Evolutionary conservation across 371 early-diverging fungal species (phyloP).

Genomic region (Saksenaea vasiformis): DNA sequence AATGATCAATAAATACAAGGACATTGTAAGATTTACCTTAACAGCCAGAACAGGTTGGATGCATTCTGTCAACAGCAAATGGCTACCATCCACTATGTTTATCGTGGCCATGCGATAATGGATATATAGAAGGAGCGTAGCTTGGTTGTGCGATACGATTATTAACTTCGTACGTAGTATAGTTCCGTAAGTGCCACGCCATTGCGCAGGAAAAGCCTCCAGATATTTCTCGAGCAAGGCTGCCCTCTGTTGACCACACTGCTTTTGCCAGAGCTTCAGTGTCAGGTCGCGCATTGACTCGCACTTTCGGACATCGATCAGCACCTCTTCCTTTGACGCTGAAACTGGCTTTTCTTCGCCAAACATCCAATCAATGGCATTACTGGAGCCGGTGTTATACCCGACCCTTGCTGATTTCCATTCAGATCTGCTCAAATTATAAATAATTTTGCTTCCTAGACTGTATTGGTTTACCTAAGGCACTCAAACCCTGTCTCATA

Average conservation of each 20-base stretch:
- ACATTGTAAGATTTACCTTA: no score
- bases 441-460: not conserved
- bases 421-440: not conserved
- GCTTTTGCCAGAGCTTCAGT: not conserved
- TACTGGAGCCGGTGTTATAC: not conserved
- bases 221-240: not conserved
- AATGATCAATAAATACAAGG: no score
- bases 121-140: no score
- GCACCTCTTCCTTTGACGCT: constrained; percentile 2
- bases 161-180: no score
- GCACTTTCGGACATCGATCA: not conserved
- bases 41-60: no score
- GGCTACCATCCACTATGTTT: no score
- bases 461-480: not conserved
- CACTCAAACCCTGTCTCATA: not conserved
- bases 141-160: no score
- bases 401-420: not conserved
- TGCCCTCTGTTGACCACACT: not conserved
- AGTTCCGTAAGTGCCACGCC: no score
- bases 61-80: no score
- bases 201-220: no score
- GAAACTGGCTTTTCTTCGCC: not conserved
- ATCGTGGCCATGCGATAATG: no score
- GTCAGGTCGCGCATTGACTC: not conserved
- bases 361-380: constrained; percentile 1